Base-by-base conservation (phyloP, 1,284 basidiomycete species). In the Tilletiopsis washingtonensis region DNA sequence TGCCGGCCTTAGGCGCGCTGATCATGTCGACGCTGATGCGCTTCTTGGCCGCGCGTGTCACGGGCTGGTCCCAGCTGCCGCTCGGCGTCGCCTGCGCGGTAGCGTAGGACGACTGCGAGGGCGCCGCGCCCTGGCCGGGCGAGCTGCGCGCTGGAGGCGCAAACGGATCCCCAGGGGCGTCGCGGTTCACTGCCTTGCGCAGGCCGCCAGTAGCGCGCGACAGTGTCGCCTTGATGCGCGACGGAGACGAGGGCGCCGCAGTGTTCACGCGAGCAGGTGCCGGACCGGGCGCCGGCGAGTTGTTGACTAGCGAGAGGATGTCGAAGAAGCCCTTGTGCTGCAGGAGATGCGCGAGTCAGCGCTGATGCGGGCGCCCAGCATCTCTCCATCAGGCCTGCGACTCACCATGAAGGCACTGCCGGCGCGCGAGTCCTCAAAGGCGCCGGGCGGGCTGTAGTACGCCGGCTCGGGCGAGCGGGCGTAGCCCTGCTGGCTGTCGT, bases 321-420 rank as follows among this genome's bases (percentile, higher is more conserved):
- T 68, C 66, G 51, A 59, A 68, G 45, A 68, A 68, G 23, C 66
- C 66, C 45, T 68, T 68, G 57, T 68, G 66, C 56, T 47, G 25
- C 11, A n/a, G 25, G 21, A 11, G 38, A 40, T 5, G 34, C 25
- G 36, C 2, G 6, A 26, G n/a, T 5, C 19, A 6, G 38, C 38
- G 21, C 11, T 20, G 38, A 17, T 2, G 2, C 9, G 38, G 19
- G n/a, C 9, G 40, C 40, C 40, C 14, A 21, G 12, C 14, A 26
- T 3, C 14, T 11, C 2, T 12, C 39, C 15, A 15, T 7, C 26
- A 40, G n/a, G 9, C n/a, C 7, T 41, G n/a, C 12, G n/a, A 42
- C 53, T 54, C 44, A 55, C 53, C 62, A 67, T 65, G 50, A 67
- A 67, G 2, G 61, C 64, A 43, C 62, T 67, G 17, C 64, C 63